Evolutionary conservation across 1,284 basidiomycete genomes (phyloP), one percentile per base, ranked within the genome.

Genomic region (Acaromyces ingoldii): DNA sequence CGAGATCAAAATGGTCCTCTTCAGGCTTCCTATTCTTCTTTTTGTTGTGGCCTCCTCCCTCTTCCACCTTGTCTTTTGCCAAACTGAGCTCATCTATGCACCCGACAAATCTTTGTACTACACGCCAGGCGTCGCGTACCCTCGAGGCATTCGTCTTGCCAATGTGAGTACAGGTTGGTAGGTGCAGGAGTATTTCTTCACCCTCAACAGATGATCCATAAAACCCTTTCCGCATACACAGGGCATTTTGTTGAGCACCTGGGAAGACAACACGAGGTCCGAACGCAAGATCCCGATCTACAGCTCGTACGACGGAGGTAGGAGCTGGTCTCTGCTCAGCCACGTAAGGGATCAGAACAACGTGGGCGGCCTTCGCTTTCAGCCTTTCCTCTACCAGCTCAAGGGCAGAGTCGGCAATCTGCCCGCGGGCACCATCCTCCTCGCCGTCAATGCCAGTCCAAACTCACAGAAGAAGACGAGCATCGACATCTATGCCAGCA

Each of bases 401-500:
- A 60, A 57, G 10, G 54, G 62, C 39, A 53, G 60, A 28, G 63
- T 76, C 11, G 76, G 65, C 17, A 57, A 51, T 6, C 67, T 55
- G 53, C 55, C 63, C 31, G 60, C 62, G 11, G 76, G 76, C n/a
- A 72, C 76, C 3, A 72, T 77, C 17, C 54, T 76, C 0, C 51
- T 65, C n/a, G 69, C 72, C 9, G 76, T 74, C 11, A 57, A 55
- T 39, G 57, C 59, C 31, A 52, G 57, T 38, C 59, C 56, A 1
- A 51, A 37, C 17, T 65, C 76, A 50, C 51, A 74, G 17, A 65
- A 61, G 45, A 63, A 67, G 47, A 77, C 76, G 0, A 67, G 76
- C 49, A 65, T 77, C 33, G 76, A 77, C 37, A 45, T 77, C 6
- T 77, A 77, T 42, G 76, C 69, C 24, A 72, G 68, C 44, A 62